phyloP scores from a whole-genome alignment of 495 filamentous ascomycete genomes.

The Penicillium ucsense region DNA sequence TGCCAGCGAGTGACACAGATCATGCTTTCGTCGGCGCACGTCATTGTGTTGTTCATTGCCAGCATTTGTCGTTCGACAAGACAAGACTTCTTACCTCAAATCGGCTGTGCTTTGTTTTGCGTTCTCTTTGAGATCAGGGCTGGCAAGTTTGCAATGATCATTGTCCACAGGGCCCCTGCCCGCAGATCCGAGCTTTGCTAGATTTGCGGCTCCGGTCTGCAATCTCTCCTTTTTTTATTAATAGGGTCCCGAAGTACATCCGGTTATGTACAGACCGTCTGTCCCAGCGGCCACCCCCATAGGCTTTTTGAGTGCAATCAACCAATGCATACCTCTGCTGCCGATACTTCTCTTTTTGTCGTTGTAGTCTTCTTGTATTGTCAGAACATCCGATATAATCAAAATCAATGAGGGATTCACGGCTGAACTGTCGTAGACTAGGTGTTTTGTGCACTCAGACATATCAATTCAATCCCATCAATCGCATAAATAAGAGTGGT shows the following conservation, averaged over 20 bases:
- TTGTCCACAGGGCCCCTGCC: neutral
- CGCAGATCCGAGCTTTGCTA: neutral
- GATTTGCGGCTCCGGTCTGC: neutral
- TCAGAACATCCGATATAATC: too few species aligned
- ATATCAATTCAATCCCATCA: too few species aligned
- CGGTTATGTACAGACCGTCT: constrained; percentile 14
- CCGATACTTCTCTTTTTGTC: neutral
- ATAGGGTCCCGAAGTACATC: constrained; percentile 12
- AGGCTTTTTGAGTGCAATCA: constrained; percentile 5
- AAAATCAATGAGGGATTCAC: too few species aligned
- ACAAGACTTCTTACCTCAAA: neutral
- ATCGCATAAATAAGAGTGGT: too few species aligned
- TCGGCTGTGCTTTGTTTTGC: neutral
- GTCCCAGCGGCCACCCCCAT: neutral
- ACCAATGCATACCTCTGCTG: constrained; percentile 9
- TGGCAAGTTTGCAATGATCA: neutral
- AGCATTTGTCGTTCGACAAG: constrained; percentile 1
- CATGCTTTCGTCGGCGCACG: constrained; percentile 16
- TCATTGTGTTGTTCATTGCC: constrained; percentile 4
- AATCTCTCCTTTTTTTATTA: constrained; percentile 1
- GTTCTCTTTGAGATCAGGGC: neutral
- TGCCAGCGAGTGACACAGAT: constrained; percentile 16
- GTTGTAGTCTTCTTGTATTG: too few species aligned
- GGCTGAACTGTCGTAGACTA: too few species aligned
- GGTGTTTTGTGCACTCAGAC: too few species aligned